These are phyloP conservation scores for Phytophthora sp. DNA, from an alignment of 352 stramenopile species.

Conservation along the genomic window DNA sequence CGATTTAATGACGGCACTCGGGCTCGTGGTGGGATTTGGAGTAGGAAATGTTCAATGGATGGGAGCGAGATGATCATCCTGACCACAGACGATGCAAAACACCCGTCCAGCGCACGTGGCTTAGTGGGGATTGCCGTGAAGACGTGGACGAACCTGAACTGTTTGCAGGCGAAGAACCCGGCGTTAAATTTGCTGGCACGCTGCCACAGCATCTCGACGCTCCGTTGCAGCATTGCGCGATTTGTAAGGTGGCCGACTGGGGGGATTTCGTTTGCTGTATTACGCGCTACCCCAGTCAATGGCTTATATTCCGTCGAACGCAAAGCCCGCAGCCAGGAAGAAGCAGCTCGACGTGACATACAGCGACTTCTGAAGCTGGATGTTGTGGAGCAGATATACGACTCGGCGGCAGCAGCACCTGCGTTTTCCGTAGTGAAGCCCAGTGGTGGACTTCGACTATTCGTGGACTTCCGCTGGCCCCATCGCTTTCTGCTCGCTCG, in stretches of 20 bases:
- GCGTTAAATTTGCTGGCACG: no score
- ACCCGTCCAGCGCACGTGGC: no score
- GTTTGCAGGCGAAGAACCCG: no score
- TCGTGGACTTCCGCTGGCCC: neutral
- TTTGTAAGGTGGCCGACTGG: conserved; percentile 3
- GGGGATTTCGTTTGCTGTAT: neutral
- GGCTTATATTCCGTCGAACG: conserved; percentile 1
- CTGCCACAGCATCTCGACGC: no score
- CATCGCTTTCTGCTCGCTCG: neutral
- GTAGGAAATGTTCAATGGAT: no score
- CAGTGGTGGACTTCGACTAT: neutral
- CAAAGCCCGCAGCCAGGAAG: conserved; percentile 14
- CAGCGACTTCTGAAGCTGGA: neutral
- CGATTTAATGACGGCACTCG: no score
- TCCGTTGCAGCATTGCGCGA: no score
- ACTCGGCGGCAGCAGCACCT: neutral
- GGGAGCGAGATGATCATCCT: no score
- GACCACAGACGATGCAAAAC: no score
- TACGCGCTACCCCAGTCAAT: conserved; percentile 2
- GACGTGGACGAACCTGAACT: no score
- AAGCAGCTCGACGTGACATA: conserved; percentile 6
- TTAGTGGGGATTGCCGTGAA: no score
- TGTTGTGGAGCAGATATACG: conserved; percentile 24
- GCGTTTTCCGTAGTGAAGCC: conserved; percentile 18
- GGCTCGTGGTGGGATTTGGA: no score